Conservation (phyloP, 2,329 filamentous ascomycete species). For the Colletotrichum sp. region DNA sequence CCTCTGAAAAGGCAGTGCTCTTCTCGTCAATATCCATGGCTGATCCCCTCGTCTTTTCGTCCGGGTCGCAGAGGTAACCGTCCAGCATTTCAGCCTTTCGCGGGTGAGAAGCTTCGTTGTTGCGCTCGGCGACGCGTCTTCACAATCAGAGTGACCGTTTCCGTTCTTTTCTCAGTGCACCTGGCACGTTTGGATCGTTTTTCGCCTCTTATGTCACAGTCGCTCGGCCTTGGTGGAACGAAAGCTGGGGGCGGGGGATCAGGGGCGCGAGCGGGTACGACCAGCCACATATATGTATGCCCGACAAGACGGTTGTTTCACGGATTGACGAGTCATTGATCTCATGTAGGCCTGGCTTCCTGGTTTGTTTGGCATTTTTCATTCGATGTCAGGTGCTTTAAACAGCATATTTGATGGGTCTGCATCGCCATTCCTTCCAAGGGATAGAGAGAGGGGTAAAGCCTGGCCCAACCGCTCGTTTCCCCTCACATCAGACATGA, state of each 20-base stretch:
- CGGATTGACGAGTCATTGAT: slow-evolving; percentile 5
- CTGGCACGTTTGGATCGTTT: neutral
- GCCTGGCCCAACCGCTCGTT: neutral
- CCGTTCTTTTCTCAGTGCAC: neutral
- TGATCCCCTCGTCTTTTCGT: neutral
- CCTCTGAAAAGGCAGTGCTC: slow-evolving; percentile 13
- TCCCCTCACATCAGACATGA: neutral
- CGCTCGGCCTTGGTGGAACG: neutral
- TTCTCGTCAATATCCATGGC: slow-evolving; percentile 18
- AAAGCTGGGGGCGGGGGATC: slow-evolving; percentile 38
- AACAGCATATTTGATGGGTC: neutral
- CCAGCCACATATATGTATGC: slow-evolving; percentile 74
- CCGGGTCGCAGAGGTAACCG: neutral
- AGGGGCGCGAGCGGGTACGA: slow-evolving; percentile 67
- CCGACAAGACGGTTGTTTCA: slow-evolving; percentile 68
- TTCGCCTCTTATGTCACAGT: neutral
- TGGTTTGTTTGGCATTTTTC: neutral
- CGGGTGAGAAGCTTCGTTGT: neutral
- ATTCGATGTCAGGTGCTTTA: slow-evolving; percentile 10
- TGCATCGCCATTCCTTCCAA: neutral
- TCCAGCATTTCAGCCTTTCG: neutral
- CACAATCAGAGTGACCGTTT: neutral
- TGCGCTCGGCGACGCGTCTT: neutral
- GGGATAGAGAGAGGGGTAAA: neutral
- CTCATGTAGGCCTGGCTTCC: neutral